Evolutionary conservation across 176 grass and related monocot genomes (phyloP), one percentile per base, ranked within the genome.

Genomic region (Tuctoria greenei): DNA sequence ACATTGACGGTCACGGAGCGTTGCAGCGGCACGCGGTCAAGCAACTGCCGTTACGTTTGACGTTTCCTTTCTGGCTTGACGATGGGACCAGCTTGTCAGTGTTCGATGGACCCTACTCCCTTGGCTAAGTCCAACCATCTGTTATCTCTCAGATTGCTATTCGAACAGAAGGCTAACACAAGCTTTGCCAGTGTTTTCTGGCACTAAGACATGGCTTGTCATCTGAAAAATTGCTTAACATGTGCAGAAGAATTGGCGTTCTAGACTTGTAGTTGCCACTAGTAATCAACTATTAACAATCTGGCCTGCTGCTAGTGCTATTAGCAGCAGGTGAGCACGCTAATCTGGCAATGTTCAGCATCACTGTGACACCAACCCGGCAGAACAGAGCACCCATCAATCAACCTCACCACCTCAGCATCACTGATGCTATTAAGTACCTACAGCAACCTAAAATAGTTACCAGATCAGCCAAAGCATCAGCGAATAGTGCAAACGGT

Each of bases 1-100:
- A 26, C 62, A 85, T 74, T 61, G 52, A 79, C 23, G 67, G 61
- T 60, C 26, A 4, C 7, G 60, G 77, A 37, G 77, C 77, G 72
- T 82, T 77, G 56, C 52, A 3, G 10, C 15, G 41, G 34, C 28
- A 5, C 18, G 74, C 24, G 9, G 66, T 71, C 44, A 63, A 37
- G 47, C 35, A 7, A 4, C 5, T 18, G 17, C 50, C 17, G 49
- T 61, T 55, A 74, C 41, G 69, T 11, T 9, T 24, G 31, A 38
- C 49, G 28, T 67, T 47, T 66, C 34, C 4, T 4, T 27, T 18
- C 13, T 31, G 42, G 1, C 16, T 40, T 12, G 10, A 17, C 45
- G 6, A 17, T 31, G 55, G 43, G 67, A 2, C 41, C 43, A 8
- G 50, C 20, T 25, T 56, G 80, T 66, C 61, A 54, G 79, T 10